Conservation (phyloP, 2,329 filamentous ascomycete species). For the Alternaria postmessia region DNA sequence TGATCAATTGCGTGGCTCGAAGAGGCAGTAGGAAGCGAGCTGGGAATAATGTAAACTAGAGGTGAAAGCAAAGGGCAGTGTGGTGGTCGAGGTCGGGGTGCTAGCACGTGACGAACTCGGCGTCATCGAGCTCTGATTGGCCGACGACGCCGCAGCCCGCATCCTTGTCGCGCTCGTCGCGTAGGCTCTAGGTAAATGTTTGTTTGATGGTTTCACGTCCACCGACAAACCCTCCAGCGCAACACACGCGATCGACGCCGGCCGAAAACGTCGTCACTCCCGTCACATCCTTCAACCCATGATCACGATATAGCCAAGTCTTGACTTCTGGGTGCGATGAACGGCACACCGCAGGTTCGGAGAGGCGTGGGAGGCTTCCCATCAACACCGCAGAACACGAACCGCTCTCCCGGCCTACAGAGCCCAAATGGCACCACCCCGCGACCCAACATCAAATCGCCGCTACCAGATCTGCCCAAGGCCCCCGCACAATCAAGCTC, state of each 20-base stretch:
- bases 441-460: slow-evolving; percentile 46
- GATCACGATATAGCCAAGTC: slow-evolving; percentile 23
- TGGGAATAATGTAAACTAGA: slow-evolving; percentile 5
- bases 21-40: slow-evolving; percentile 6
- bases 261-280: background rate
- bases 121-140: slow-evolving; percentile 29
- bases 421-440: slow-evolving; percentile 34
- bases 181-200: slow-evolving; percentile 32
- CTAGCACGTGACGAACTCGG: slow-evolving; percentile 24
- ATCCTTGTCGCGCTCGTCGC: slow-evolving; percentile 36
- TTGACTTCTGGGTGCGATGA: slow-evolving; percentile 71
- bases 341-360: slow-evolving; percentile 75
- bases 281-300: slow-evolving; percentile 22
- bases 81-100: background rate
- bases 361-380: slow-evolving; percentile 80
- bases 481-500: slow-evolving; percentile 29
- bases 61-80: slow-evolving; percentile 5
- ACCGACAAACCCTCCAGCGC: slow-evolving; percentile 18
- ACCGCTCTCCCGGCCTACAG: slow-evolving; percentile 38
- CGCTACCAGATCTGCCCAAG: slow-evolving; percentile 46
- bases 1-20: slow-evolving; percentile 16
- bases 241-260: slow-evolving; percentile 17
- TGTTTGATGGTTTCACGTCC: slow-evolving; percentile 32
- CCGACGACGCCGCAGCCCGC: slow-evolving; percentile 18
- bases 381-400: slow-evolving; percentile 68